These are phyloP conservation scores for Ajuga reptans DNA, from an alignment of 305 asterid species.

Conservation along the genomic window DNA sequence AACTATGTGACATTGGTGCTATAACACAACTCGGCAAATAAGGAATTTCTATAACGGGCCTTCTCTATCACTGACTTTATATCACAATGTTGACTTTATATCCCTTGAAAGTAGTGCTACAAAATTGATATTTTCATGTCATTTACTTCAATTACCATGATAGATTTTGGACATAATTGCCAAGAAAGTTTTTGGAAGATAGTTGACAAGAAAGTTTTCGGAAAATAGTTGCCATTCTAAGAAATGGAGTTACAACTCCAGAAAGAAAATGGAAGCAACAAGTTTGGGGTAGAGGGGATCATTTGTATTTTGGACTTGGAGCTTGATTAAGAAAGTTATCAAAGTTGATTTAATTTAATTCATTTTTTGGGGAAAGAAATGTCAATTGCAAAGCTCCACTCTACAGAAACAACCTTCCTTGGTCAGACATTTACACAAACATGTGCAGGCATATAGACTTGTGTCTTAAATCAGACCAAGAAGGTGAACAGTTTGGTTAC, in stretches of 20 bases:
- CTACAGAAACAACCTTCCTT: constrained; percentile 9
- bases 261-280: background rate
- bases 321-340: background rate
- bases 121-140: background rate
- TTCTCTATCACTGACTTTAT: background rate
- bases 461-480: constrained; percentile 2
- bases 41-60: background rate
- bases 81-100: background rate
- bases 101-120: background rate
- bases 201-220: background rate
- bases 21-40: background rate
- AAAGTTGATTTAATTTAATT: background rate
- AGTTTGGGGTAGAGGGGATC: background rate
- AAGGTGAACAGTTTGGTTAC: background rate
- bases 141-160: background rate
- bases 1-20: background rate
- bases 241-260: background rate
- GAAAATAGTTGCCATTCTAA: background rate
- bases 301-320: background rate
- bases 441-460: background rate
- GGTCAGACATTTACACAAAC: background rate
- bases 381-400: background rate
- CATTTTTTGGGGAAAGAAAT: background rate
- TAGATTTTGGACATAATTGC: background rate
- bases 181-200: background rate